These are phyloP conservation scores for Dichotomopilus funicola DNA, from an alignment of 2,329 filamentous ascomycete species.

Conservation along the genomic window DNA sequence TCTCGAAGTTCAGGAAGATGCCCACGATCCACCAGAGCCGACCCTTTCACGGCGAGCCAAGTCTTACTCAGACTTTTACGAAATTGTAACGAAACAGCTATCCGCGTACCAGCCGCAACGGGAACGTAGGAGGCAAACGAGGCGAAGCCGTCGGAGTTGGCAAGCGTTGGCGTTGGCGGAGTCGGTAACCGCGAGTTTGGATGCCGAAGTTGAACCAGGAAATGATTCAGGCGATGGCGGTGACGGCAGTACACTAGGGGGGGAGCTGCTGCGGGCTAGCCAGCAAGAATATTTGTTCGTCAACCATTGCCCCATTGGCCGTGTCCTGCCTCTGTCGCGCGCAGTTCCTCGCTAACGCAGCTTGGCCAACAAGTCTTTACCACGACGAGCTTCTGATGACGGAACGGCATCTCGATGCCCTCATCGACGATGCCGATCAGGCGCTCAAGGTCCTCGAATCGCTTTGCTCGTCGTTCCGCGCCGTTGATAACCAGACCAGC, in stretches of 20 bases:
- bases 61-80: slow-evolving; percentile 74
- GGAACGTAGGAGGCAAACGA: slow-evolving; percentile 31
- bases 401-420: slow-evolving; percentile 70
- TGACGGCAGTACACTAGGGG: slow-evolving; percentile 53
- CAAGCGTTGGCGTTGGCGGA: slow-evolving; percentile 44
- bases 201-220: slow-evolving; percentile 14
- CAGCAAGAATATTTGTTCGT: slow-evolving; percentile 77
- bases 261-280: slow-evolving; percentile 69
- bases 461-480: slow-evolving; percentile 77
- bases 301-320: background rate
- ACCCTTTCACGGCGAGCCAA: slow-evolving; percentile 60
- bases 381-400: slow-evolving; percentile 75
- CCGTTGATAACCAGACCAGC: slow-evolving; percentile 85
- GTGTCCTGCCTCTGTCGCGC: background rate
- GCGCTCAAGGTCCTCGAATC: slow-evolving; percentile 70
- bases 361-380: slow-evolving; percentile 51
- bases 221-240: slow-evolving; percentile 15
- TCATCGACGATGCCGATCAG: slow-evolving; percentile 70
- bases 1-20: slow-evolving; percentile 49
- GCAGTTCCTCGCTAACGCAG: slow-evolving; percentile 26
- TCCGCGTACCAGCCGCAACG: slow-evolving; percentile 43
- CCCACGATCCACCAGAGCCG: slow-evolving; percentile 58
- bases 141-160: slow-evolving; percentile 39
- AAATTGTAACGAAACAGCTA: slow-evolving; percentile 52
- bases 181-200: slow-evolving; percentile 20